A percentile compares a stretch with the other conserved stretches of the same genome.
phyloP scores from a whole-genome alignment of 2,329 filamentous ascomycete species.

The Xylariaceae sp. region DNA sequence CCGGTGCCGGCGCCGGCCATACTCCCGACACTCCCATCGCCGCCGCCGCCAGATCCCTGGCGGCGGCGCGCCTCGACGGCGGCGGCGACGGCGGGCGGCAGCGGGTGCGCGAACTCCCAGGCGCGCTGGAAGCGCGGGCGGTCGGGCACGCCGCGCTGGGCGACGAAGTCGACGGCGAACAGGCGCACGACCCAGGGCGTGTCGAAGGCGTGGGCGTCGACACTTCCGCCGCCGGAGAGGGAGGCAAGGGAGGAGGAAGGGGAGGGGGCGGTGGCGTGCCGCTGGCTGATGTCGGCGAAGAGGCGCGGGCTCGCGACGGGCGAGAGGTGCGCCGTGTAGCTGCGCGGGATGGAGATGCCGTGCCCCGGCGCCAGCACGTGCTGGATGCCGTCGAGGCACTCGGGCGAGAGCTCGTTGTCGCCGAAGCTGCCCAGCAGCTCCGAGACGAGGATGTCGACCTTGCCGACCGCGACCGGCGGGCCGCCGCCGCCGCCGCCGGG shows the following conservation, averaged over 20 bases:
- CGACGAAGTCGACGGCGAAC: constrained; percentile 80
- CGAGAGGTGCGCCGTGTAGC: constrained; percentile 90
- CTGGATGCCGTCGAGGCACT: constrained; percentile 93
- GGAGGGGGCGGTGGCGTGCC: constrained; percentile 44
- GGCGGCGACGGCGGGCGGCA: constrained; percentile 51
- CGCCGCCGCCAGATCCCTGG: constrained; percentile 57
- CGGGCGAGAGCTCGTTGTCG: constrained; percentile 93
- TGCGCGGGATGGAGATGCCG: constrained; percentile 88
- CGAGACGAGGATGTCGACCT: constrained; percentile 88
- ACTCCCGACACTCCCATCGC: constrained; percentile 61
- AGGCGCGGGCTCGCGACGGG: constrained; percentile 84
- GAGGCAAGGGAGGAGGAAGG: too few relatives aligned
- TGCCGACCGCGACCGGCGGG: constrained; percentile 46
- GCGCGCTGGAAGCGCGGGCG: constrained; percentile 62
- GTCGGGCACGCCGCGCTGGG: constrained; percentile 51
- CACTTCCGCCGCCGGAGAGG: too few relatives aligned
- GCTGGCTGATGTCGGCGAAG: constrained; percentile 67
- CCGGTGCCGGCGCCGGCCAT: constrained; percentile 69
- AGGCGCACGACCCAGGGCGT: constrained; percentile 94
- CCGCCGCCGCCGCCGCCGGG: constrained; percentile 19
- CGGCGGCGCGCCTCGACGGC: constrained; percentile 49
- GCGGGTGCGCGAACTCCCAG: constrained; percentile 75
- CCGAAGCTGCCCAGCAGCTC: constrained; percentile 93
- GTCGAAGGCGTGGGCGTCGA: constrained; percentile 72
- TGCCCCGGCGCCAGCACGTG: constrained; percentile 70